A percentile compares a stretch with the other conserved stretches of the same genome.
phyloP scores from a whole-genome alignment of 805 yeast species.

The Limtongia smithiae region DNA sequence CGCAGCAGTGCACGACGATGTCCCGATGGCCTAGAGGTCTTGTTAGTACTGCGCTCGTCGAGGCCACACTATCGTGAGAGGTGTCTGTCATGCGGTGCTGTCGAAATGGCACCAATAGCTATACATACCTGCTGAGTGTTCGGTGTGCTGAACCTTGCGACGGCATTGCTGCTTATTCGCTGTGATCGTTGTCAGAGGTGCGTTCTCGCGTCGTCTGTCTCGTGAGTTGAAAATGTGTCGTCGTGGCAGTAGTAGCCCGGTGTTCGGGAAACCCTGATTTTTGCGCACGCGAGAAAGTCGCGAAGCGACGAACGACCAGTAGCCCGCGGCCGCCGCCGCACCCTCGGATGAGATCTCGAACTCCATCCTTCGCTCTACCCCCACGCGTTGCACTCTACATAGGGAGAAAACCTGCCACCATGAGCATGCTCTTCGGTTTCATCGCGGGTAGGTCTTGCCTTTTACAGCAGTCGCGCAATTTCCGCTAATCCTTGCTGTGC shows the following conservation, averaged over 20 bases:
- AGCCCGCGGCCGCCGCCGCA: background rate
- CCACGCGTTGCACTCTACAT: background rate
- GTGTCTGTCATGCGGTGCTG: no score
- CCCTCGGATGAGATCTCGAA: no score
- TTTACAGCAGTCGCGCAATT: background rate
- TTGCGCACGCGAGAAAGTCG: no score
- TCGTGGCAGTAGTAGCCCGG: no score
- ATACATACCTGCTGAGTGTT: conserved; percentile 23
- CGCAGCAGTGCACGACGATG: conserved; percentile 39
- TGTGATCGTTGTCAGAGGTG: no score
- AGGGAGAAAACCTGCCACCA: conserved; percentile 17
- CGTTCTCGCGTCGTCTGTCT: no score
- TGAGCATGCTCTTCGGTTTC: conserved; percentile 54
- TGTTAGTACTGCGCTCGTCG: no score
- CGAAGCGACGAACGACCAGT: background rate
- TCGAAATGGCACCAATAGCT: background rate
- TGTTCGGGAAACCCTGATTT: no score
- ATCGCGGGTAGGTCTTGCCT: conserved; percentile 46
- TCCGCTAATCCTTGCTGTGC: conserved; percentile 30
- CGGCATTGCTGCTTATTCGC: no score
- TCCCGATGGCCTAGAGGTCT: conserved; percentile 6
- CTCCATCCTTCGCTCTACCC: no score
- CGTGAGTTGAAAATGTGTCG: no score
- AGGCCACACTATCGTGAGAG: no score
- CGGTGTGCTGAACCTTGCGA: conserved; percentile 28